Evolutionary conservation across 2,329 filamentous ascomycete species (phyloP).

Genomic region (Huntiella savannae): DNA sequence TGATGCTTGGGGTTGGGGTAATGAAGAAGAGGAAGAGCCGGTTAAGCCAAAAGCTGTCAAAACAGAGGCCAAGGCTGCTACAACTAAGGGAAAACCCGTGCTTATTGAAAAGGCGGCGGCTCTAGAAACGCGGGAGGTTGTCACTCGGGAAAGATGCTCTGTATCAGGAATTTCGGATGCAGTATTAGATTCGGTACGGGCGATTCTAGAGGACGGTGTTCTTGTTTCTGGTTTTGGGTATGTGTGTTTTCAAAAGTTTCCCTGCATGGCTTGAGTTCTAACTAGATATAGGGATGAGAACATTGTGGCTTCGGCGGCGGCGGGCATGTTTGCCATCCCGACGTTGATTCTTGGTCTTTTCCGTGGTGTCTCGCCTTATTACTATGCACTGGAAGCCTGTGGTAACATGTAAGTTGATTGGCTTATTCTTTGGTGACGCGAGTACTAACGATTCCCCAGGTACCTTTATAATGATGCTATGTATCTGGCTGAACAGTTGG

Average conservation of each 20-base stretch:
- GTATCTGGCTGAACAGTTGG: slow-evolving; percentile 40
- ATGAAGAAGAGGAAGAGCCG: slow-evolving; percentile 32
- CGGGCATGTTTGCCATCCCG: slow-evolving; percentile 52
- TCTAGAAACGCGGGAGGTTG: slow-evolving; percentile 40
- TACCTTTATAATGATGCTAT: slow-evolving; percentile 49
- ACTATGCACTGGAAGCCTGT: slow-evolving; percentile 43
- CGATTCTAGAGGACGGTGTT: slow-evolving; percentile 41
- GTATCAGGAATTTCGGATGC: slow-evolving; percentile 74
- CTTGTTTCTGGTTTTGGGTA: slow-evolving; percentile 35
- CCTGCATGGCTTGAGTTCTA: neutral
- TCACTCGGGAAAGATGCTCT: slow-evolving; percentile 68
- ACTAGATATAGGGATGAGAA: slow-evolving; percentile 23
- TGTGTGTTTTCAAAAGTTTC: slow-evolving; percentile 13
- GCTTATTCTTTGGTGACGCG: neutral
- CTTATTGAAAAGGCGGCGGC: slow-evolving; percentile 12
- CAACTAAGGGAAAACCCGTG: slow-evolving; percentile 14
- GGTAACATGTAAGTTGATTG: slow-evolving; percentile 41
- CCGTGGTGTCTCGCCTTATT: slow-evolving; percentile 54
- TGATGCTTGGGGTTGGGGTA: slow-evolving; percentile 78
- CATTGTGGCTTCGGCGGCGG: slow-evolving; percentile 46
- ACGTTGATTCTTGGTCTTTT: slow-evolving; percentile 61
- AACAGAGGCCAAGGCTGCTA: neutral
- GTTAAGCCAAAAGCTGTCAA: neutral
- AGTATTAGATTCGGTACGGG: slow-evolving; percentile 46
- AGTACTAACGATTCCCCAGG: slow-evolving; percentile 19